Base-by-base conservation (phyloP, 495 filamentous ascomycete genomes). In the Evansstolkia leycettana region DNA sequence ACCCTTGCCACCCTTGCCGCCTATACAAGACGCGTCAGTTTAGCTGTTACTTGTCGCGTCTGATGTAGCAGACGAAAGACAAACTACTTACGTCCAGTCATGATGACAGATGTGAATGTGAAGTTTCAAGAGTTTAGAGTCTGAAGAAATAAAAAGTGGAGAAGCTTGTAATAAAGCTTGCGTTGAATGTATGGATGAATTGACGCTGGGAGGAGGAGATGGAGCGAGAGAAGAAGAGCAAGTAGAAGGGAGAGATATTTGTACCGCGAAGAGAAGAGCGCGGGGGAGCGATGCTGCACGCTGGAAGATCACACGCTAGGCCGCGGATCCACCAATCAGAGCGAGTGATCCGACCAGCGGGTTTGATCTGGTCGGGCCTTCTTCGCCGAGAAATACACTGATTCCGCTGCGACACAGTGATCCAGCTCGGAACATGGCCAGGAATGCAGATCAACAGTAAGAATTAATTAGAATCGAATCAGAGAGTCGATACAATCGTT, bases 1-100 rank as follows among this genome's bases (percentile, higher is more conserved):
- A 68, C 89, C 89, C 76, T 96, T 96, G 64, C 89, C 89, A 75
- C 89, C 89, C 72, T 93, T 93, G 64, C 85, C 85, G 65, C 85
- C 83, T 87, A 50, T 51, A 43, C 39, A 34, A 45, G 51, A 50
- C 51, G 55, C 59, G 57, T 70, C 45, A 68, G 64, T 57, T 46
- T 40, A 49, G 34, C 51, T n/a, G n/a, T n/a, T n/a, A n/a, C n/a
- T n/a, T n/a, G n/a, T n/a, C n/a, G n/a, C n/a, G n/a, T n/a, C n/a
- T n/a, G n/a, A n/a, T n/a, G n/a, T n/a, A n/a, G n/a, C n/a, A n/a
- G n/a, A n/a, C n/a, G n/a, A n/a, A n/a, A n/a, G n/a, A n/a, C n/a
- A n/a, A 23, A 23, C 20, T 23, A 77, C 75, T 76, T 62, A 79
- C 75, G 75, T 65, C 75, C 75, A 77, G 75, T 75, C 75, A 80